Evolutionary conservation across 176 grass and related monocot species (phyloP), one percentile per base, ranked within the genome.

Genomic region (Stipa capillata): DNA sequence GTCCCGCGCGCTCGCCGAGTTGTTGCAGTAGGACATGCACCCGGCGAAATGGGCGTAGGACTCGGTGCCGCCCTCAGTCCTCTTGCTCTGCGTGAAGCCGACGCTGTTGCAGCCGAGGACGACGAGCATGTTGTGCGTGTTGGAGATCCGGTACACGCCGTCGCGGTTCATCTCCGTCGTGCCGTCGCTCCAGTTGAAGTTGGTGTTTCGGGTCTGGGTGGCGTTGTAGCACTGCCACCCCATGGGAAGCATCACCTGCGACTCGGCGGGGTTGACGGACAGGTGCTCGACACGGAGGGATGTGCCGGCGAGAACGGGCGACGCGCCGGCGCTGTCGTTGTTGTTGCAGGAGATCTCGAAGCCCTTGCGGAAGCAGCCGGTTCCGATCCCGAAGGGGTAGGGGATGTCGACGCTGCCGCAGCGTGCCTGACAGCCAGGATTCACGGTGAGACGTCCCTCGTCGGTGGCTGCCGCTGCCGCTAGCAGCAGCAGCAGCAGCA

Each of bases 261-360:
- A 18, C 50, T 23, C 50, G 18, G 50, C 20, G 3, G 50, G 18
- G 8, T 52, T 20, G 35, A 52, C 50, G 50, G 50, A 52, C 5
- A 52, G 50, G 50, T 20, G 50, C 15, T 6, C 16, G 3, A 8
- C 31, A 3, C 18, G 17, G 48, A 20, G 18, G 16, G 0, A 4
- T 5, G 48, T 50, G 9, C 18, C 48, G 17, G 0, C 3, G 5
- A 50, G 54, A 3, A 57, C 24, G 23, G 54, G 54, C 54, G 2
- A 5, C 7, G n/a, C 24, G 14, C 24, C 16, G 3, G 23, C 25
- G 15, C 25, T 8, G 41, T 23, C 12, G 29, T 61, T 33, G 9
- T 34, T 18, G 8, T 39, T 8, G 44, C 84, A 86, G 5, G 23
- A 23, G 40, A 86, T 13, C 29, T 57, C 25, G 21, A 86, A 86